Percentiles rank a stretch among this genome's conserved stretches.
phyloP scores from a whole-genome alignment of 306 rosid genomes.

The Begonia masoniana region DNA sequence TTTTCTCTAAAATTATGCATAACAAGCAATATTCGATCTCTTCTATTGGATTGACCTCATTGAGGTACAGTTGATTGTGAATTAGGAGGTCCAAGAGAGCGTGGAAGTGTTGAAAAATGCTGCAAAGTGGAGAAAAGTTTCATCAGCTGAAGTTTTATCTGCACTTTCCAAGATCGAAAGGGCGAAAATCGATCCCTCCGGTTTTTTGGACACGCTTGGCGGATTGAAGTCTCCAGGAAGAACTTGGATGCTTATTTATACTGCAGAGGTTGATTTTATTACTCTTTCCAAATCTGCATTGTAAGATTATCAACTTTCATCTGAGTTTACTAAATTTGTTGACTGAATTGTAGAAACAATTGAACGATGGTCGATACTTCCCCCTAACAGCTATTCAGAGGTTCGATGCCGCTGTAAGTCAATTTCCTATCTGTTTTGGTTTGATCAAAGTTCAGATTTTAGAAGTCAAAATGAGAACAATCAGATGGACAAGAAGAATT shows the following conservation, averaged over 20 bases:
- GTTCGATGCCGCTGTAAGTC: constrained; percentile 83
- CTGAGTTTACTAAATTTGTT: not conserved
- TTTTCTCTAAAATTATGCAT: not conserved
- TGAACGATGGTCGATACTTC: constrained; percentile 60
- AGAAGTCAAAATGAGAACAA: no score
- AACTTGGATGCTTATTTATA: constrained; percentile 91
- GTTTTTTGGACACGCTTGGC: constrained; percentile 64
- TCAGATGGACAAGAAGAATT: no score
- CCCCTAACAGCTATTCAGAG: constrained; percentile 91
- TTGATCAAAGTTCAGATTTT: not conserved
- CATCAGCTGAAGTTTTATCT: constrained; percentile 51
- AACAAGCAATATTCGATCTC: not conserved
- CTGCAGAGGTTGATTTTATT: constrained; percentile 46
- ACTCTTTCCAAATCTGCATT: constrained; percentile 1
- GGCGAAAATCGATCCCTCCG: constrained; percentile 64
- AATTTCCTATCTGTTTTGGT: constrained; percentile 8
- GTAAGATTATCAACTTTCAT: not conserved
- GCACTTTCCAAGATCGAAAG: constrained; percentile 68
- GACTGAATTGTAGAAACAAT: constrained; percentile 41
- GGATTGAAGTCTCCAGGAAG: constrained; percentile 83
- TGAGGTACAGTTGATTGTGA: constrained; percentile 12
- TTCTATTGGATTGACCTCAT: constrained; percentile 1
- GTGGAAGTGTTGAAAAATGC: constrained; percentile 70
- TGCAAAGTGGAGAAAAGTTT: constrained; percentile 56
- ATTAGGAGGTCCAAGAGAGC: constrained; percentile 64